phyloP scores from a whole-genome alignment of 2,329 filamentous ascomycete species.

The Byssothecium circinans region DNA sequence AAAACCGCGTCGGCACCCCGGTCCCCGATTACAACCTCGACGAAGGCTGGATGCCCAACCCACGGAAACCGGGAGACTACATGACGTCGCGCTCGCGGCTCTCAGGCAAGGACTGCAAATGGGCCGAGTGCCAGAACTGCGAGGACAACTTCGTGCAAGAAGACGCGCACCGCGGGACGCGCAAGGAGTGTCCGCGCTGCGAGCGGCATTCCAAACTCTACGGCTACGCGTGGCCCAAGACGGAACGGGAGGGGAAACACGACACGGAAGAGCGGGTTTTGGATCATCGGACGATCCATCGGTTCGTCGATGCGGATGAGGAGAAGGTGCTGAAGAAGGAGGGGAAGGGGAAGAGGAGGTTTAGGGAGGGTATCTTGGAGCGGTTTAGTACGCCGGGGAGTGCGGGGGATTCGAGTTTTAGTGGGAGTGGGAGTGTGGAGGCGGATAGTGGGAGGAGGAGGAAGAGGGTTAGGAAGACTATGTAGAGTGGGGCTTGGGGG shows the following conservation, averaged over 20 bases:
- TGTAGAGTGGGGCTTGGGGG: slow-evolving; percentile 17
- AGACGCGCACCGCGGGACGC: slow-evolving; percentile 78
- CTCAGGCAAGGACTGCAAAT: slow-evolving; percentile 73
- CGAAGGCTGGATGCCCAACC: slow-evolving; percentile 31
- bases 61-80: slow-evolving; percentile 60
- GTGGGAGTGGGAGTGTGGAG: slow-evolving; percentile 23
- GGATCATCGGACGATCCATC: slow-evolving; percentile 84
- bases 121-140: slow-evolving; percentile 89
- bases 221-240: slow-evolving; percentile 95
- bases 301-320: slow-evolving; percentile 77
- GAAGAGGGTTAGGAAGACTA: slow-evolving; percentile 31
- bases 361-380: slow-evolving; percentile 25
- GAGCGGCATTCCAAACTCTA: slow-evolving; percentile 96
- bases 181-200: slow-evolving; percentile 84
- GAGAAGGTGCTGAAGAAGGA: slow-evolving; percentile 39
- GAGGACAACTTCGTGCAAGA: slow-evolving; percentile 80
- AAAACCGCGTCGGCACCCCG: slow-evolving; percentile 34
- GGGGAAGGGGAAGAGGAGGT: slow-evolving; percentile 27
- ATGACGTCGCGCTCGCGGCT: slow-evolving; percentile 77
- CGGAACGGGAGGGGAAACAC: slow-evolving; percentile 71
- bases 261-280: slow-evolving; percentile 72
- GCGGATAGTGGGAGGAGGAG: slow-evolving; percentile 26
- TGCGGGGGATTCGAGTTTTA: slow-evolving; percentile 15
- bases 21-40: slow-evolving; percentile 21
- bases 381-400: slow-evolving; percentile 34